phyloP scores from a whole-genome alignment of 495 filamentous ascomycete genomes.

The Lasiosphaeris hirsuta region DNA sequence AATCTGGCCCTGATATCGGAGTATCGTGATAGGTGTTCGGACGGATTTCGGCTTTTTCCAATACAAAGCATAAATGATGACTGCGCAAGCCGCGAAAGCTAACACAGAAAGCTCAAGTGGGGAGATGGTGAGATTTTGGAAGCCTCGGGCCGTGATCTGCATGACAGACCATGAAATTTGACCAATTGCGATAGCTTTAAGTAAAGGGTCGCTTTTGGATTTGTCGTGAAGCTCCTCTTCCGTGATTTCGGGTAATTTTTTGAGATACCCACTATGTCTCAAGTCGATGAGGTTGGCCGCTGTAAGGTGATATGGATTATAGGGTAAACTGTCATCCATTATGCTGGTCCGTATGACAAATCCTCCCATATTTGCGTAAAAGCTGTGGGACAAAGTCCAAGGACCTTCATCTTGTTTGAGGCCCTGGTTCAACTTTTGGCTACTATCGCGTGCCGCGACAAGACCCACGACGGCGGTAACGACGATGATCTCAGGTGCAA shows the following conservation, averaged over 20 bases:
- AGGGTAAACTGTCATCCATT: too few species aligned
- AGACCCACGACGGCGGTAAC: not conserved
- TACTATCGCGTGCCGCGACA: not conserved
- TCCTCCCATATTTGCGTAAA: constrained; percentile 3
- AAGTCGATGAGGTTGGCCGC: not conserved
- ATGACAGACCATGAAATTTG: not conserved
- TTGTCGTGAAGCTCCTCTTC: constrained; percentile 4
- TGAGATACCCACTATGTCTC: not conserved
- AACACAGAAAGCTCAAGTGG: constrained; percentile 2
- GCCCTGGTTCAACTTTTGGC: too few species aligned
- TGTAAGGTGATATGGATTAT: not conserved
- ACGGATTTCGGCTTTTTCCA: constrained; percentile 8
- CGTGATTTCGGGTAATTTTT: not conserved
- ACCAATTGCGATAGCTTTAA: not conserved
- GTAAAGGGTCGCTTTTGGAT: constrained; percentile 2
- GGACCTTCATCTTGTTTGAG: too few species aligned
- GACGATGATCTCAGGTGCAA: not conserved
- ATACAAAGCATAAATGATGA: constrained; percentile 1
- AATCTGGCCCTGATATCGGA: not conserved
- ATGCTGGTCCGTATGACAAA: too few species aligned
- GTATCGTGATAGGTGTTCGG: not conserved
- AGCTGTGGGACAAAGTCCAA: not conserved
- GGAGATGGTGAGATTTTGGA: not conserved
- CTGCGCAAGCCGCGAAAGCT: not conserved
- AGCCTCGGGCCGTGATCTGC: not conserved